These are phyloP conservation scores for Brassica incana DNA, from an alignment of 345 rosid genomes.

Conservation along the genomic window DNA sequence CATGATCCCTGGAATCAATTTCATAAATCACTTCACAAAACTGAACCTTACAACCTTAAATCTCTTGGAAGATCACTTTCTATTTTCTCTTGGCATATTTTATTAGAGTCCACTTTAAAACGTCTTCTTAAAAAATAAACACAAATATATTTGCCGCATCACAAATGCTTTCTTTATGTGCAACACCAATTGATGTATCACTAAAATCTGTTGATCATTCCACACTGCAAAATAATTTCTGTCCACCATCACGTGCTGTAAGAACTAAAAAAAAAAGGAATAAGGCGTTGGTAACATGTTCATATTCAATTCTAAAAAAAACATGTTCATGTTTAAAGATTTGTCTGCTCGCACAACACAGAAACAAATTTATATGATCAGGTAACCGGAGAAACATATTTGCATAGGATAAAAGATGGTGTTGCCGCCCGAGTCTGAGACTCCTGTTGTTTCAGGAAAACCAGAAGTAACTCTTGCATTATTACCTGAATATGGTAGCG, in stretches of 20 bases:
- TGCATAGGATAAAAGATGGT: neutral
- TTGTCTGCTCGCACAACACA: neutral
- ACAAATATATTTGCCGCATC: too few relatives aligned
- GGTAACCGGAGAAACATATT: neutral
- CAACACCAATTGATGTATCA: neutral
- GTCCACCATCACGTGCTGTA: neutral
- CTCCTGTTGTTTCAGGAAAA: conserved; percentile 71
- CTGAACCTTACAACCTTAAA: neutral
- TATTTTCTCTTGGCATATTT: neutral
- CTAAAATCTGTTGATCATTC: neutral
- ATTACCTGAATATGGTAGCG: conserved; percentile 67
- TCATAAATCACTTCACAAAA: too few relatives aligned
- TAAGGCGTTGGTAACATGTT: neutral
- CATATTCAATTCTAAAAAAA: neutral
- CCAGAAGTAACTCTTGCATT: conserved; percentile 23
- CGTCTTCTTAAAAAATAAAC: too few relatives aligned
- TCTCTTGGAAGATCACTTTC: neutral
- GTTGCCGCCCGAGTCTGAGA: conserved; percentile 50
- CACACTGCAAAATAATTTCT: neutral
- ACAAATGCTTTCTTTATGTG: neutral
- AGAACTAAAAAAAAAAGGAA: neutral
- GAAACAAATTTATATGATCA: neutral
- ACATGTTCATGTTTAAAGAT: neutral
- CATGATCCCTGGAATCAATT: neutral
- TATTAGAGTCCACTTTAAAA: too few relatives aligned